Evolutionary conservation across 495 filamentous ascomycete genomes (phyloP), one percentile per base, ranked within the genome.

Genomic region (Penicillium macrosclerotiorum): DNA sequence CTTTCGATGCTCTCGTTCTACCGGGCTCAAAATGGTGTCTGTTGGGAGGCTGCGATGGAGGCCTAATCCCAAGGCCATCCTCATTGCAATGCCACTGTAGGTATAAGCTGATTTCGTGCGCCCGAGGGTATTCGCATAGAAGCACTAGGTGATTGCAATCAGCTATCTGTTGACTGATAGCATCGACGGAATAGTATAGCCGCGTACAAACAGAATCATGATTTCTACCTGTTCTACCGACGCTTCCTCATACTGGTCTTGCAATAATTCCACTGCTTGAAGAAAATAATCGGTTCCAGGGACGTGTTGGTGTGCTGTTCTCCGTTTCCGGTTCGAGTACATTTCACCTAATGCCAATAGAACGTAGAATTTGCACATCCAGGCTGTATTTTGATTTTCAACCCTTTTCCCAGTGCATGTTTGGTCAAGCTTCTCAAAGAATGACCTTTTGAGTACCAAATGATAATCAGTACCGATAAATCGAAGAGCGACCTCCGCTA

Each of bases 1-100:
- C 34, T 43, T 48, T 23, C 58, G 54, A 35, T 51, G 46, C 30
- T 62, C 58, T 23, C 54, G 48, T 36, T 62, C 55, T 3, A 62
- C 48, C 2, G 58, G 38, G 7, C 42, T 42, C 13, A 58, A 27
- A 1, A 32, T 45, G 37, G 38, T 48, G 17, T 49, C 42, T 19
- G 37, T 42, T 1, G 51, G 39, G 8, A 55, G 30, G 25, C 50
- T 55, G 17, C 47, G 49, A 44, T 59, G 52, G 38, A 62, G 50
- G 2, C 59, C 59, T 22, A 62, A 33, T 16, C 36, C 47, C 19
- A 59, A 33, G n/a, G 47, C 49, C 13, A 62, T 51, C 4, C 59
- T 40, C n/a, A 50, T 43, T 1, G 59, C 59, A 17, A 55, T 52
- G 8, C 59, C 59, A 11, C 39, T 53, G 24, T 59, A 62, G 9